Evolutionary conservation across 345 rosid genomes (phyloP), one percentile per base, ranked within the genome.

Genomic region (Citrus reticulata): DNA sequence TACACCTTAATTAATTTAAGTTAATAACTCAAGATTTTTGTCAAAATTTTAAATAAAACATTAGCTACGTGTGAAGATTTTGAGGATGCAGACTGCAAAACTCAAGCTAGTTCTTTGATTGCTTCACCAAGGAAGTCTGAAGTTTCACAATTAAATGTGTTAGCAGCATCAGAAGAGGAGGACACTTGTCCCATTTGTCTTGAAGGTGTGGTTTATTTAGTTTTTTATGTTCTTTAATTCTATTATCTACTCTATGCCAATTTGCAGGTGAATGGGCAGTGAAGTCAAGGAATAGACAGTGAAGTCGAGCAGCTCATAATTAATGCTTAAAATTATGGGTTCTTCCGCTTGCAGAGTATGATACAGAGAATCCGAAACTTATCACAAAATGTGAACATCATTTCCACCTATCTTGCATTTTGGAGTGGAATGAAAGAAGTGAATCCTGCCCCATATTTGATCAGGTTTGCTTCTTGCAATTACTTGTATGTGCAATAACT

Each of bases 391-490:
- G 98, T 55, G 92, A 93, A 65, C 99, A 95, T 79, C 92, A 86
- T 87, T 95, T 86, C 80, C 99, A 95, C 85, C 88, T 93, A 32
- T 83, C 95, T 2, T 95, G 98, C 84, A 89, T 95, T 77, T 83
- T 93, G 69, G 98, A 93, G 76, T 95, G 98, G 98, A 89, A 89
- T 86, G 98, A 95, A 88, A 90, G 97, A 85, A 95, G 97, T 58
- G 93, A 92, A 59, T 68, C 79, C 59, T 95, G 98, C 83, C 98
- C 98, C 68, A 90, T 93, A 19, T 95, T 98, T 60, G 91, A 91
- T 85, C 87, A 92, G 99, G 99, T 95, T 80, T 68, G 88, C 83
- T 60, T 70, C 37, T 19, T 60, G 49, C 25, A 62, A 4, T 59
- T 22, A 68, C 9, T 5, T 32, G 24, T 39, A 32, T 63, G 67